These are phyloP conservation scores for Panicum hallii DNA, from an alignment of 202 grass and related monocot genomes.

Conservation along the genomic window DNA sequence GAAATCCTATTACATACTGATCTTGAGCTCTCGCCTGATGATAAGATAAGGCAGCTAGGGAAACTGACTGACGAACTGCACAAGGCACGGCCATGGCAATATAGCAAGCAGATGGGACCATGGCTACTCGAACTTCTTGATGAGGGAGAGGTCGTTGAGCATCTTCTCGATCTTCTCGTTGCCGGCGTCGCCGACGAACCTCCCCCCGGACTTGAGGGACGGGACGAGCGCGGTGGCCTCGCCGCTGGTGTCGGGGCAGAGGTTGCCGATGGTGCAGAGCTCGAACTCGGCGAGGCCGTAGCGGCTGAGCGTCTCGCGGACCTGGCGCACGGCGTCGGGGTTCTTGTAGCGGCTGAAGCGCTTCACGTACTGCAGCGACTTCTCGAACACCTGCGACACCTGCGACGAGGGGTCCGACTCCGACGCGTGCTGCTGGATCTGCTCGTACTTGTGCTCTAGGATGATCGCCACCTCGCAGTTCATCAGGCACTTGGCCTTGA, in stretches of 20 bases:
- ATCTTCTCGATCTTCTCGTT: conserved; percentile 81
- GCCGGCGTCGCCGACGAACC: conserved; percentile 37
- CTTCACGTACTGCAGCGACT: conserved; percentile 93
- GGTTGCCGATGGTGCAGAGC: conserved; percentile 93
- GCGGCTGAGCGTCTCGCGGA: conserved; percentile 75
- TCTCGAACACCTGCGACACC: conserved; percentile 89
- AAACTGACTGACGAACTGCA: background rate
- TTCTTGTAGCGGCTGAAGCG: conserved; percentile 98
- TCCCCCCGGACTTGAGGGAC: conserved; percentile 60
- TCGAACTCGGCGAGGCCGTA: conserved; percentile 59
- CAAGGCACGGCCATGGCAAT: background rate
- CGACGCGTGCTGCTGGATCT: conserved; percentile 85
- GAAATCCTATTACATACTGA: background rate
- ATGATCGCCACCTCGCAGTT: conserved; percentile 96
- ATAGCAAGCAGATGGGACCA: background rate
- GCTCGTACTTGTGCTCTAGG: conserved; percentile 94
- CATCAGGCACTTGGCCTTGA: conserved; percentile 96
- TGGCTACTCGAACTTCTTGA: conserved; percentile 90
- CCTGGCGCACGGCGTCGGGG: conserved; percentile 90
- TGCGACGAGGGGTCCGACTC: conserved; percentile 52
- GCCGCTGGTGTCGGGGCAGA: conserved; percentile 82
- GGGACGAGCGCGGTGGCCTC: conserved; percentile 91
- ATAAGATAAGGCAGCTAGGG: background rate
- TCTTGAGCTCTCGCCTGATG: background rate
- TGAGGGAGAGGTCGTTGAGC: conserved; percentile 88